Evolutionary conservation across 345 rosid genomes (phyloP).

Genomic region (Citrus mangshanensis): DNA sequence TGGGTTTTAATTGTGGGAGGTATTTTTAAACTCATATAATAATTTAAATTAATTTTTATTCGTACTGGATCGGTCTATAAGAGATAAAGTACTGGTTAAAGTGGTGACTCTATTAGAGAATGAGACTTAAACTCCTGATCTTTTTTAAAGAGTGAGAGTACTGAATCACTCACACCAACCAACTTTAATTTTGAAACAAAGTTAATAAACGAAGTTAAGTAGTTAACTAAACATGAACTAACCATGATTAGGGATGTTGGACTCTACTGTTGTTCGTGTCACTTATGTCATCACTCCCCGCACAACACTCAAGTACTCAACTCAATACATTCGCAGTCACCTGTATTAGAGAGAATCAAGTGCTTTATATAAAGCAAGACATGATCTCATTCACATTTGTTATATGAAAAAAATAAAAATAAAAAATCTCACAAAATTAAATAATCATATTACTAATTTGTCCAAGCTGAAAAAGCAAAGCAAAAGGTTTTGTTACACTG

Average conservation of each 20-base stretch:
- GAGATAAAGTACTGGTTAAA: rapidly evolving
- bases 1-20: rapidly evolving
- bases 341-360: constrained; percentile 22
- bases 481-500: constrained; percentile 2
- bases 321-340: not conserved
- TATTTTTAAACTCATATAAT: no score
- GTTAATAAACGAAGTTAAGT: no score
- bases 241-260: constrained; percentile 20
- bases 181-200: no score
- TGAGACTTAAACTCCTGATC: rapidly evolving
- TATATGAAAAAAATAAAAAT: not conserved
- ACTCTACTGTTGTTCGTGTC: constrained; percentile 11
- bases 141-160: rapidly evolving
- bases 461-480: constrained; percentile 12
- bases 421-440: not conserved
- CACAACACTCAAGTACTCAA: not conserved
- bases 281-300: constrained; percentile 9
- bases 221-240: constrained; percentile 4
- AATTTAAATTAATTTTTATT: no score
- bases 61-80: rapidly evolving
- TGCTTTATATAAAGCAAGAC: constrained; percentile 31
- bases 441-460: not conserved
- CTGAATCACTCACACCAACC: rapidly evolving
- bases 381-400: constrained; percentile 18
- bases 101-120: rapidly evolving